Conservation (phyloP, 345 rosid genomes). For the Camelina neglecta region DNA sequence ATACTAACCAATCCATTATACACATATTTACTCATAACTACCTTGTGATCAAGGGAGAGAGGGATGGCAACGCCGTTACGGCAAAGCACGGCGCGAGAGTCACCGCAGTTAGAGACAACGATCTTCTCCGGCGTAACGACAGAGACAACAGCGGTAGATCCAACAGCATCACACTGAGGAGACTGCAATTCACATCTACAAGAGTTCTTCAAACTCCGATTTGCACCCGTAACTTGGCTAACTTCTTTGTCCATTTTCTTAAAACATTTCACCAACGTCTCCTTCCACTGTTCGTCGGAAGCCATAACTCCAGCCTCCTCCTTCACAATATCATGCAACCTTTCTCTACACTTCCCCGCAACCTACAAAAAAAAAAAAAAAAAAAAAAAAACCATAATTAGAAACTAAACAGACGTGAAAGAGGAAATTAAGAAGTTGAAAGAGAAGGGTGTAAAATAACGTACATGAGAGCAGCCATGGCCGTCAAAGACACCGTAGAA, state of each 20-base stretch:
- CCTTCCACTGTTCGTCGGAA: conserved; percentile 57
- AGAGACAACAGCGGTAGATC: conserved; percentile 84
- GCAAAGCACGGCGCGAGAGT: conserved; percentile 88
- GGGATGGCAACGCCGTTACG: conserved; percentile 75
- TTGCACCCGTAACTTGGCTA: conserved; percentile 33
- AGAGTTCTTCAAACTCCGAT: conserved; percentile 16
- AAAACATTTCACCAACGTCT: conserved; percentile 61
- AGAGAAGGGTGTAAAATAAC: background rate
- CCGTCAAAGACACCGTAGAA: conserved; percentile 92
- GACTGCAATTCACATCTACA: conserved; percentile 81
- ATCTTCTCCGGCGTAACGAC: conserved; percentile 69
- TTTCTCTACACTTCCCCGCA: conserved; percentile 45
- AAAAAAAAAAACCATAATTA: background rate
- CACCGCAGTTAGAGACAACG: conserved; percentile 83
- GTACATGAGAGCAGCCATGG: conserved; percentile 99
- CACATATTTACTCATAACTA: background rate
- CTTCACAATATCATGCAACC: conserved; percentile 49
- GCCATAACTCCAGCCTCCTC: conserved; percentile 36
- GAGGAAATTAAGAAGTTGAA: background rate
- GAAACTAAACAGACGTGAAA: background rate
- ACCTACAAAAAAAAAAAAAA: conserved; percentile 21
- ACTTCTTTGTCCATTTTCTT: conserved; percentile 70
- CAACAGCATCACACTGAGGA: conserved; percentile 87
- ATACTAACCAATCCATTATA: background rate
- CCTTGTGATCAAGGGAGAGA: conserved; percentile 86